Evolutionary conservation across 495 filamentous ascomycete species (phyloP).

Genomic region (Amphirosellinia nigrospora): DNA sequence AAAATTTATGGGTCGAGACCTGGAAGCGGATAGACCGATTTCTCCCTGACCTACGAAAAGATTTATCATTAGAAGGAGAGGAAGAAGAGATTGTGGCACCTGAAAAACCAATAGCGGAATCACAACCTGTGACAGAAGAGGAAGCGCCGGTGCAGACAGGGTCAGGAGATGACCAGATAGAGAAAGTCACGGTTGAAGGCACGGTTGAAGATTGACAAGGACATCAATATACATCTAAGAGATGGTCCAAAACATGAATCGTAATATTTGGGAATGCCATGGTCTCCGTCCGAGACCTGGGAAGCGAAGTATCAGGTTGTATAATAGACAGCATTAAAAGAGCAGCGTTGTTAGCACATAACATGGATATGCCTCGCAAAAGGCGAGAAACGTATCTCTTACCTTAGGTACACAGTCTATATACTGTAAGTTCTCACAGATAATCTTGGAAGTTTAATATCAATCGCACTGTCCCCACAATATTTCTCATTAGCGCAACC

Average conservation of each 20-base stretch:
- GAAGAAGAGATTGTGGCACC: slow-evolving; percentile 8
- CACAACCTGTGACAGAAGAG: slow-evolving; percentile 48
- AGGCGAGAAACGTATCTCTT: not conserved
- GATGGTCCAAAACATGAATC: not conserved
- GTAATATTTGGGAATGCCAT: not conserved
- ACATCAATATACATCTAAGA: not conserved
- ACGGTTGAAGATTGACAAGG: slow-evolving; percentile 1
- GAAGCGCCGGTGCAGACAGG: slow-evolving; percentile 16
- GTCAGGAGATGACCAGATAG: slow-evolving; percentile 24
- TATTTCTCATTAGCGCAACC: not conserved
- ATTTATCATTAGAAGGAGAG: slow-evolving; percentile 54
- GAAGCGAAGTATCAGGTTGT: slow-evolving; percentile 28
- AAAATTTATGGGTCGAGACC: slow-evolving; percentile 77
- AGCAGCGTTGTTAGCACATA: slow-evolving; percentile 15
- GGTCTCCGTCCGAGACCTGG: not conserved
- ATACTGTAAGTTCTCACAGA: too few relatives aligned
- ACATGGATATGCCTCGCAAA: slow-evolving; percentile 22
- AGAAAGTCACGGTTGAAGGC: slow-evolving; percentile 17
- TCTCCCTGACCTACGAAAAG: slow-evolving; percentile 72
- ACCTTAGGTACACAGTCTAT: too few relatives aligned
- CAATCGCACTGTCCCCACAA: not conserved
- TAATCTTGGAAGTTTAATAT: not conserved
- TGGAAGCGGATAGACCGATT: slow-evolving; percentile 91
- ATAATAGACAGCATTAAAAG: slow-evolving; percentile 35
- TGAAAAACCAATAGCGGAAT: slow-evolving; percentile 51